These are phyloP conservation scores for Fraxinus dipetala DNA, from an alignment of 305 asterid species.

Conservation along the genomic window DNA sequence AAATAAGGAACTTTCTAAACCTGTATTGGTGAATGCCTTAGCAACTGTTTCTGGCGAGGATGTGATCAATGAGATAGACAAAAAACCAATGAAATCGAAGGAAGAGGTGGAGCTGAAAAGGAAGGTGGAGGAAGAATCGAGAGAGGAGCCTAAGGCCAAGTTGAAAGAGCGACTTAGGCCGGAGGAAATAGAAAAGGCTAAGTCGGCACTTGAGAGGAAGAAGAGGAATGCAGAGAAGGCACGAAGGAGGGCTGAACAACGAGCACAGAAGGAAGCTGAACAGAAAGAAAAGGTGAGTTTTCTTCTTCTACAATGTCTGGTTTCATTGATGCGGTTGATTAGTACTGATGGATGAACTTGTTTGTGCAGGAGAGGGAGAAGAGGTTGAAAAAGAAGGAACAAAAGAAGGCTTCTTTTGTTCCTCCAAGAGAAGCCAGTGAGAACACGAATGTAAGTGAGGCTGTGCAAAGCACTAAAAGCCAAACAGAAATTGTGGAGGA, in stretches of 20 bases:
- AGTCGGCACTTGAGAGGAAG: slow-evolving; percentile 88
- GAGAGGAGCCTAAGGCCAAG: slow-evolving; percentile 48
- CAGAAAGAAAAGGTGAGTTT: slow-evolving; percentile 73
- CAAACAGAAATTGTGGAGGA: slow-evolving; percentile 37
- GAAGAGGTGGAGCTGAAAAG: slow-evolving; percentile 59
- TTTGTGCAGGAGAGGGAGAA: slow-evolving; percentile 71
- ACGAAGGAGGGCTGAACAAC: slow-evolving; percentile 63
- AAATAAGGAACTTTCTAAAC: slow-evolving; percentile 23
- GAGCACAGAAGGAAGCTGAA: slow-evolving; percentile 83
- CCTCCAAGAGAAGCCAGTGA: slow-evolving; percentile 33
- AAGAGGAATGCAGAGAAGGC: slow-evolving; percentile 71
- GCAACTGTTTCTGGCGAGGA: slow-evolving; percentile 32
- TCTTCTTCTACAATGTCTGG: neutral
- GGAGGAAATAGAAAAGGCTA: slow-evolving; percentile 75
- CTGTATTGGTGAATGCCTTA: slow-evolving; percentile 28
- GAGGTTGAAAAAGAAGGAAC: slow-evolving; percentile 78
- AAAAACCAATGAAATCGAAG: slow-evolving; percentile 39
- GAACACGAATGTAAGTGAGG: slow-evolving; percentile 32
- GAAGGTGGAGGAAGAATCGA: slow-evolving; percentile 55
- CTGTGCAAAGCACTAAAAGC: slow-evolving; percentile 37
- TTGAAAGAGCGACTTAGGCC: slow-evolving; percentile 68
- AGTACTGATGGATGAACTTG: neutral
- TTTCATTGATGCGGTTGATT: neutral
- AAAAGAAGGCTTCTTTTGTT: slow-evolving; percentile 46
- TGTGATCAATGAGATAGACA: slow-evolving; percentile 27